phyloP scores from a whole-genome alignment of 352 stramenopile genomes.

The Thraustochytrium striatum region DNA sequence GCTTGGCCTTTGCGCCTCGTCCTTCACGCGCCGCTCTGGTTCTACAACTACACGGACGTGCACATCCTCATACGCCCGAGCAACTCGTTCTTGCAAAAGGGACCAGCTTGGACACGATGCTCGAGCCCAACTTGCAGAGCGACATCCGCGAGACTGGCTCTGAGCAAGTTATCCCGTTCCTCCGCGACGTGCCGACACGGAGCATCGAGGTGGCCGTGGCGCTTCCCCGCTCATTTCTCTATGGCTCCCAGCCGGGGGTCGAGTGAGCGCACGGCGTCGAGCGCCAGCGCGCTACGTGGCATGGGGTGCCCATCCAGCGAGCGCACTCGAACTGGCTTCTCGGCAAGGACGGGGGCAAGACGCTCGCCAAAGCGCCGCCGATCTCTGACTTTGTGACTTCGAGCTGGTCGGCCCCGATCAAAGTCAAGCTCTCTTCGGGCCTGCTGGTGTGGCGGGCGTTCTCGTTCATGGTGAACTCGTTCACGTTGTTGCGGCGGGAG shows the following conservation, averaged over 20 bases:
- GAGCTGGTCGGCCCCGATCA: constrained; percentile 16
- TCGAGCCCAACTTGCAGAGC: constrained; percentile 24
- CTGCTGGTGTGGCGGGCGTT: neutral
- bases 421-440: constrained; percentile 7
- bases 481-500: constrained; percentile 30
- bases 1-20: neutral
- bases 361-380: too few relatives aligned
- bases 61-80: neutral
- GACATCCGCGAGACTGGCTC: neutral
- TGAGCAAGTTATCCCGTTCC: neutral
- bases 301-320: too few relatives aligned
- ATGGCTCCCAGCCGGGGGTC: too few relatives aligned
- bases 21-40: constrained; percentile 26
- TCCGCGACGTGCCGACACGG: neutral
- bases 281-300: too few relatives aligned
- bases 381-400: constrained; percentile 12
- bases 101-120: neutral
- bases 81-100: neutral
- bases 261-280: too few relatives aligned
- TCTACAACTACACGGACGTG: constrained; percentile 43
- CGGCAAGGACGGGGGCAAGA: too few relatives aligned
- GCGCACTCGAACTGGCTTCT: too few relatives aligned
- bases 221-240: neutral
- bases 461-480: constrained; percentile 9
- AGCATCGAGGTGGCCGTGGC: neutral